Percentiles rank a stretch among this genome's conserved stretches.
phyloP scores from a whole-genome alignment of 768 basidiomycete genomes.

The Postia placenta region DNA sequence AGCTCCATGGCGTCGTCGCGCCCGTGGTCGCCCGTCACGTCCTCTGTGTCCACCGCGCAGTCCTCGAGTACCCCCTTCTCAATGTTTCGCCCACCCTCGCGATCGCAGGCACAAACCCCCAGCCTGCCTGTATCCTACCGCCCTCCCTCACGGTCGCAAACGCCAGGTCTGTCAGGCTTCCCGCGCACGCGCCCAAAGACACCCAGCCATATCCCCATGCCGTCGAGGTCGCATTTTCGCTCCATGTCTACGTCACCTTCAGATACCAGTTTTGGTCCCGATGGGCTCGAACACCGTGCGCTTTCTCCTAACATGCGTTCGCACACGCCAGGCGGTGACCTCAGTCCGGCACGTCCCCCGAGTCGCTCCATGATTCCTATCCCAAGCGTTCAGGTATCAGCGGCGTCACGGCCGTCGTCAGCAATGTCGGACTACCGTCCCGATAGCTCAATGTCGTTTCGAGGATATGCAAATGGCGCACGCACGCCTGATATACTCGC shows the following conservation, averaged over 20 bases:
- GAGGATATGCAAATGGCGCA: constrained; percentile 38
- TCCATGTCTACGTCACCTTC: constrained; percentile 43
- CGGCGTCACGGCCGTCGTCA: constrained; percentile 65
- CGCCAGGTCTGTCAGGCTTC: constrained; percentile 37
- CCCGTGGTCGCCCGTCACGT: constrained; percentile 74
- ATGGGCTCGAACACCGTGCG: constrained; percentile 48
- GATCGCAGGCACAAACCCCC: neutral
- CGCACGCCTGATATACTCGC: constrained; percentile 69
- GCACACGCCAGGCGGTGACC: constrained; percentile 35
- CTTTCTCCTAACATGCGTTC: constrained; percentile 50
- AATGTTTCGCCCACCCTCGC: constrained; percentile 30
- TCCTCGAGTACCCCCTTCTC: constrained; percentile 55
- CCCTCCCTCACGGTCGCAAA: constrained; percentile 28
- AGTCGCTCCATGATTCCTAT: constrained; percentile 83
- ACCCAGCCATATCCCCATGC: constrained; percentile 73
- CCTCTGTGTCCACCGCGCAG: constrained; percentile 60
- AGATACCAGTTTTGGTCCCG: constrained; percentile 38
- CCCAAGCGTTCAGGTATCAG: constrained; percentile 63
- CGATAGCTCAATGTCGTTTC: constrained; percentile 47
- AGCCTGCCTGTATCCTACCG: neutral
- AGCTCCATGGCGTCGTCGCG: constrained; percentile 73
- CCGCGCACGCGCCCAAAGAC: constrained; percentile 74
- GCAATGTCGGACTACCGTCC: constrained; percentile 64
- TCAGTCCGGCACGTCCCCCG: constrained; percentile 60
- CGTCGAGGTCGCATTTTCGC: constrained; percentile 38